Evolutionary conservation across 2,329 filamentous ascomycete species (phyloP).

Genomic region (Fusarium marasasianum): DNA sequence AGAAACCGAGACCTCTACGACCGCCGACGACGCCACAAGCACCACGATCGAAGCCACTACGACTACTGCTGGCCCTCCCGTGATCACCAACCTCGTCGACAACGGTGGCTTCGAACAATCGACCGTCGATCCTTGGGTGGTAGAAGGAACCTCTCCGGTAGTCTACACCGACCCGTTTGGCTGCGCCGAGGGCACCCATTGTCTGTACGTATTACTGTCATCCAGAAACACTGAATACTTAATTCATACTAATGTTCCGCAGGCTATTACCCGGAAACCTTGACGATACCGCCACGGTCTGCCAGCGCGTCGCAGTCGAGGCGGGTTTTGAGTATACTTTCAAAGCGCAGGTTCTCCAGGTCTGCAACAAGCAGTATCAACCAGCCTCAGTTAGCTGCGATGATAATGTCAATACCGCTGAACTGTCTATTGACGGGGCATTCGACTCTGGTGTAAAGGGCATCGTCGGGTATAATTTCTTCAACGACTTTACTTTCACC

Average conservation of each 20-base stretch:
- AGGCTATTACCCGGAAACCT: background rate
- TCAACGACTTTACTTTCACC: background rate
- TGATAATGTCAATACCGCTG: background rate
- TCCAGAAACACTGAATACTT: fast-evolving
- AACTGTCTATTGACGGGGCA: background rate
- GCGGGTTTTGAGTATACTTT: background rate
- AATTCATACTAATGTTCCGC: fast-evolving
- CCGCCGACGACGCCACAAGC: background rate
- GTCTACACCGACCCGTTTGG: background rate
- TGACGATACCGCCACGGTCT: background rate
- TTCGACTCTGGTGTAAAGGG: fast-evolving
- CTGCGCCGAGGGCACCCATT: background rate
- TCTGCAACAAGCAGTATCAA: background rate
- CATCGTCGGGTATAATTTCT: fast-evolving
- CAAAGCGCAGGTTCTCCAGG: background rate
- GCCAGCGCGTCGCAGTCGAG: background rate
- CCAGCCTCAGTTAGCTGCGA: background rate
- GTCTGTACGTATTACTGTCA: background rate
- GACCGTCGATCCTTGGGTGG: background rate
- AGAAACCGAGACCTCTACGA: background rate
- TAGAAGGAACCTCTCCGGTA: background rate
- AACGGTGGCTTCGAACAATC: background rate
- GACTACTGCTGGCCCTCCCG: background rate
- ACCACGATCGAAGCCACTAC: background rate
- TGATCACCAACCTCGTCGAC: background rate